Percentiles rank a stretch among this genome's conserved stretches.
Conservation (phyloP, 257 asterid genomes). For the Plantago elongata region DNA sequence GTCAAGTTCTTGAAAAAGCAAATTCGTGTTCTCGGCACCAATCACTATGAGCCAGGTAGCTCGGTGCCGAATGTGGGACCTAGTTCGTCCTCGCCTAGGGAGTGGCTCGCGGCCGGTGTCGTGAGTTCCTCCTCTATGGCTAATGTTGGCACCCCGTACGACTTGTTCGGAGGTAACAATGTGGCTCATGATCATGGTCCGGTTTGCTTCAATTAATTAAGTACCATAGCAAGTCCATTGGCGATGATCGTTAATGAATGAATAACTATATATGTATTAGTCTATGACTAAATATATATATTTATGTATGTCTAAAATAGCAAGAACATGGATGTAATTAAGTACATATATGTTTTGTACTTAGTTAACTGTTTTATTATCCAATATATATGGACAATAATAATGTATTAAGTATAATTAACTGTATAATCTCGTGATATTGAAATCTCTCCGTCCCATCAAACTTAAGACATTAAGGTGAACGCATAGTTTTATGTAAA, state of each 20-base stretch:
- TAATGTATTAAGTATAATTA: neutral
- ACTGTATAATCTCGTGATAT: no score
- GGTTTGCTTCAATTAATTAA: slow-evolving; percentile 28
- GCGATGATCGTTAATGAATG: neutral
- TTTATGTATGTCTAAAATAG: no score
- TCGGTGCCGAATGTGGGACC: slow-evolving; percentile 13
- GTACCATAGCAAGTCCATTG: slow-evolving; percentile 25
- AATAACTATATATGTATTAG: slow-evolving; percentile 8
- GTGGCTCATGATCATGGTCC: slow-evolving; percentile 20
- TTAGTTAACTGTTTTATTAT: no score
- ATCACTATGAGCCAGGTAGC: slow-evolving; percentile 19
- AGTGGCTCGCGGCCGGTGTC: slow-evolving; percentile 20
- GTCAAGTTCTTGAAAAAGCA: slow-evolving; percentile 78
- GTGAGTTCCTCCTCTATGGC: neutral
- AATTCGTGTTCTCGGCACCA: slow-evolving; percentile 44
- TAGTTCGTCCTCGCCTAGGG: slow-evolving; percentile 12
- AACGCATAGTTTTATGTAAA: no score
- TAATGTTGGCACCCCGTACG: slow-evolving; percentile 17
- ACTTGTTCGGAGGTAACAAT: slow-evolving; percentile 28
- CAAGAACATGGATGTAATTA: no score
- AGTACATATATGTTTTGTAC: no score
- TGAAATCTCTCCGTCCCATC: no score
- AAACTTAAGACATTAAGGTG: no score
- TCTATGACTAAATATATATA: no score
- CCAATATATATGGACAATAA: neutral